Percentiles rank a stretch among this genome's conserved stretches.
phyloP scores from a whole-genome alignment of 169 alveolate genomes.

The Perkinsus olseni region DNA sequence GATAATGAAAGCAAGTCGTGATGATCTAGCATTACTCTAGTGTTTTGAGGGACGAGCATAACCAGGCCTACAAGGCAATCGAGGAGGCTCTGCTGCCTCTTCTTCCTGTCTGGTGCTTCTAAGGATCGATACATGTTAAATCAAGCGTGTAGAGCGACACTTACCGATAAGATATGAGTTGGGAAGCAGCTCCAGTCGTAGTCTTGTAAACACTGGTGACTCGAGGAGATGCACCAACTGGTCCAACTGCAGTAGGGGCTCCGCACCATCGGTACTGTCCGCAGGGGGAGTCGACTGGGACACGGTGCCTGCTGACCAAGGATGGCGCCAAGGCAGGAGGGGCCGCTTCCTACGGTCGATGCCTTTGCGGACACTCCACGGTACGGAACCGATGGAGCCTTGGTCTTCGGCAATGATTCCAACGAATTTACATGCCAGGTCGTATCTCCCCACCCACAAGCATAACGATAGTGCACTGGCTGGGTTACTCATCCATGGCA shows the following conservation, averaged over 20 bases:
- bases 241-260: neutral
- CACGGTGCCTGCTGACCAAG: neutral
- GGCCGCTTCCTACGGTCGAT: neutral
- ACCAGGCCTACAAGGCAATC: neutral
- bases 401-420: neutral
- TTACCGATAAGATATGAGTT: neutral
- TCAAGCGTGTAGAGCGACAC: neutral
- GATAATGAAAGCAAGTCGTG: neutral
- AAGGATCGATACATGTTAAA: neutral
- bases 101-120: neutral
- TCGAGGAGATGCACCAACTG: neutral
- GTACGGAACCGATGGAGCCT: neutral
- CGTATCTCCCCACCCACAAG: neutral
- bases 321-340: too few species aligned
- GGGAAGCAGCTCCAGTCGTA: neutral
- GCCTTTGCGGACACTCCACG: neutral
- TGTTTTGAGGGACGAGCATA: neutral
- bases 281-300: neutral
- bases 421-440: neutral
- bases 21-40: neutral
- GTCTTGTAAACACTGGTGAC: neutral
- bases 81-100: neutral
- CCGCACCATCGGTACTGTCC: neutral
- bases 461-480: neutral
- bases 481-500: neutral